Conservation (phyloP, 108 stramenopile species). For the Cylindrotheca closterium region DNA sequence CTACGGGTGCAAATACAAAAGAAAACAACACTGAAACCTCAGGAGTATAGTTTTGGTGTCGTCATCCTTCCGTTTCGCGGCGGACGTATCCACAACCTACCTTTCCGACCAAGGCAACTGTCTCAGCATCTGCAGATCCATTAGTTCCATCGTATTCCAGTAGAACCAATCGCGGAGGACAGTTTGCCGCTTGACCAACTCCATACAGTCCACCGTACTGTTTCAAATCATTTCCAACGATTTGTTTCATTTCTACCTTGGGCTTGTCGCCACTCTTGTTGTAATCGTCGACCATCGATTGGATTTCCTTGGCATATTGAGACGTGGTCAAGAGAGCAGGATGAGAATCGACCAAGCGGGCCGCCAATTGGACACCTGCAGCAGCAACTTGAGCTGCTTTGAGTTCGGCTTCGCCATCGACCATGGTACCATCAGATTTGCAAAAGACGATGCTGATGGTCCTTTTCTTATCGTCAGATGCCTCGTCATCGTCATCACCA, state of each 20-base stretch:
- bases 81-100: neutral
- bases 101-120: constrained; percentile 83
- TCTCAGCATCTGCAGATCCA: constrained; percentile 15
- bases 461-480: constrained; percentile 12
- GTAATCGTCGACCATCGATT: constrained; percentile 23
- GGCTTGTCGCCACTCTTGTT: neutral
- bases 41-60: neutral
- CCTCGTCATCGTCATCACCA: constrained; percentile 1
- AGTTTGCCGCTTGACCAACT: constrained; percentile 84
- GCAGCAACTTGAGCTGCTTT: constrained; percentile 34
- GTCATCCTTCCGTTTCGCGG: neutral
- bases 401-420: constrained; percentile 6
- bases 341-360: constrained; percentile 75
- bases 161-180: constrained; percentile 80
- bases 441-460: constrained; percentile 26
- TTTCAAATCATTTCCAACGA: constrained; percentile 49
- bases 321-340: constrained; percentile 56
- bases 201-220: constrained; percentile 66
- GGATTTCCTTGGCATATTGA: constrained; percentile 45
- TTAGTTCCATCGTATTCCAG: constrained; percentile 47
- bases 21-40: no score
- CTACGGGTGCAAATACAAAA: no score
- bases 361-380: constrained; percentile 57
- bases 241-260: constrained; percentile 30
- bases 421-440: constrained; percentile 13